A percentile compares a stretch with the other conserved stretches of the same genome.
Conservation (phyloP, 306 rosid species). For the Gillenia trifoliata region DNA sequence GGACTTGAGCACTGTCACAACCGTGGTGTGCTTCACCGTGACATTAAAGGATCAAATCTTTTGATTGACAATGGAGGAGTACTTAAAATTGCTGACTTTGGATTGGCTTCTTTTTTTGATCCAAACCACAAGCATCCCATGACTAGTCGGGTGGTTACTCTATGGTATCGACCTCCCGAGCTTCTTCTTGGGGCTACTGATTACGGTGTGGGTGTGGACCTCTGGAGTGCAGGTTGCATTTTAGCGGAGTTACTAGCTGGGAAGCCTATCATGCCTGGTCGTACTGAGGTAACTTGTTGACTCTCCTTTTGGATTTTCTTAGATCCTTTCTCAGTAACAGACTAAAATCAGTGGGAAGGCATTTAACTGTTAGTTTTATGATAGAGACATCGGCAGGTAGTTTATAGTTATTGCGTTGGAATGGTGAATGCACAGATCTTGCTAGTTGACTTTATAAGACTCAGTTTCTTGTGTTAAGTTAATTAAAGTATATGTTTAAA, state of each 20-base stretch:
- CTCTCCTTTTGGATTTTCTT: conserved; percentile 16
- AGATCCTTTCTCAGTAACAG: conserved; percentile 6
- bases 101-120: conserved; percentile 77
- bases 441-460: neutral
- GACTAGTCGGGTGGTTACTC: conserved; percentile 95
- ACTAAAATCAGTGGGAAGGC: neutral
- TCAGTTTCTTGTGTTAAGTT: neutral
- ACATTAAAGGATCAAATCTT: conserved; percentile 95
- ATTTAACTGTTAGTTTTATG: neutral
- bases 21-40: conserved; percentile 80
- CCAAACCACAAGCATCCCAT: conserved; percentile 78
- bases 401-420: neutral
- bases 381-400: neutral
- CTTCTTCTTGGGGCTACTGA: conserved; percentile 92
- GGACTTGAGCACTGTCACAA: conserved; percentile 97
- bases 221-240: conserved; percentile 98
- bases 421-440: neutral
- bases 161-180: conserved; percentile 97
- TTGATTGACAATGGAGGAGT: conserved; percentile 74
- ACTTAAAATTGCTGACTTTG: conserved; percentile 93
- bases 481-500: neutral
- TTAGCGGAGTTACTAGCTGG: conserved; percentile 90
- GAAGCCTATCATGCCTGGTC: conserved; percentile 98
- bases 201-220: conserved; percentile 81
- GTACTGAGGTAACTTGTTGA: conserved; percentile 72